phyloP scores from a whole-genome alignment of 331 rosid genomes.

The Rosa hybrid region DNA sequence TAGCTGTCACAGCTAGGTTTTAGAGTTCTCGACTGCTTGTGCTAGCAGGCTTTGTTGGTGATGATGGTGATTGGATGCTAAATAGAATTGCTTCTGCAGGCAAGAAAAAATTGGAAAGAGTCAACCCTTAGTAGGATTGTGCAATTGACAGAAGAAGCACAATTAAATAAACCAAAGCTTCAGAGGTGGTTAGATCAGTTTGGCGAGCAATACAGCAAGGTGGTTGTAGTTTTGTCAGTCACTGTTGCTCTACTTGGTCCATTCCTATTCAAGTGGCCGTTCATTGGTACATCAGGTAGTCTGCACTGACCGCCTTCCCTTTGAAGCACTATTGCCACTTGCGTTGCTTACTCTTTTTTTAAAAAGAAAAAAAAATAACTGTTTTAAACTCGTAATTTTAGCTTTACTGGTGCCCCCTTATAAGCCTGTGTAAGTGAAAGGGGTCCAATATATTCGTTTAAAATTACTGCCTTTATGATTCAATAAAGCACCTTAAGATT shows the following conservation, averaged over 20 bases:
- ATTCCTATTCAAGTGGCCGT: constrained; percentile 93
- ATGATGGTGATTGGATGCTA: constrained; percentile 7
- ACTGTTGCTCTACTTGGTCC: constrained; percentile 89
- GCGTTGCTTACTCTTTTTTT: not conserved
- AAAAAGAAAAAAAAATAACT: too few species aligned
- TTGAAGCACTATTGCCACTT: too few species aligned
- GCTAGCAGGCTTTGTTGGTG: constrained; percentile 16
- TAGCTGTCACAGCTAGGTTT: not conserved
- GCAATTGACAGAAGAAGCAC: constrained; percentile 98
- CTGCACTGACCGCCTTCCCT: not conserved
- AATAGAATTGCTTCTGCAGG: constrained; percentile 46
- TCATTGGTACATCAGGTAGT: constrained; percentile 78
- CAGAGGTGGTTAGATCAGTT: constrained; percentile 98
- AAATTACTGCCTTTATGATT: not conserved
- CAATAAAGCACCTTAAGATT: not conserved
- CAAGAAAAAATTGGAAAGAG: constrained; percentile 84
- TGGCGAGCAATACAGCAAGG: constrained; percentile 94
- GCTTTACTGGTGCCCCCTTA: not conserved
- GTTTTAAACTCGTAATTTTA: not conserved
- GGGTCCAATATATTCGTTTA: not conserved
- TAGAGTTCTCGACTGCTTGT: not conserved
- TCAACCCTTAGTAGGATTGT: constrained; percentile 89
- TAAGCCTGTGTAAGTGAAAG: not conserved
- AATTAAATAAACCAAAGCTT: constrained; percentile 84
- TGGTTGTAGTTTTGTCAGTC: constrained; percentile 81